Conservation (phyloP, 2,329 filamentous ascomycete species). For the Epicoccum nigrum region DNA sequence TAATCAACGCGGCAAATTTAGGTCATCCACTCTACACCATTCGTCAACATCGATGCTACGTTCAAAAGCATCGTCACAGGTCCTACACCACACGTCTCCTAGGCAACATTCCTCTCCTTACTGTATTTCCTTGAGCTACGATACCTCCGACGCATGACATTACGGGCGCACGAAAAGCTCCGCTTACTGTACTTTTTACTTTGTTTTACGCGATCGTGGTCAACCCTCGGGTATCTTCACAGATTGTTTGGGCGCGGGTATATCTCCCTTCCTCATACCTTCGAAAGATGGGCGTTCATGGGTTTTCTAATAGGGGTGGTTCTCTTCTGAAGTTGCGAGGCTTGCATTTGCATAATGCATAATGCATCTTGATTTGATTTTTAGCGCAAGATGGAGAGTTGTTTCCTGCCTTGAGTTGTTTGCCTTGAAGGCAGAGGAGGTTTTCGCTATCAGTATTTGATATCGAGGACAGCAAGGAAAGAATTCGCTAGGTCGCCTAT, state of each 20-base stretch:
- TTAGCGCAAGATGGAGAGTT: constrained; percentile 11
- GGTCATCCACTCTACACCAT: background rate
- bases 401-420: background rate
- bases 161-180: constrained; percentile 20
- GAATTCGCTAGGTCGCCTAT: background rate
- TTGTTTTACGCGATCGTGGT: constrained; percentile 11
- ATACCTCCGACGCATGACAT: constrained; percentile 21
- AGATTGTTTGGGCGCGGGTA: constrained; percentile 1
- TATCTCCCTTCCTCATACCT: background rate
- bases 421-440: background rate
- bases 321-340: constrained; percentile 10
- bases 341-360: constrained; percentile 18
- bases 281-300: constrained; percentile 11
- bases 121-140: constrained; percentile 12
- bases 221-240: constrained; percentile 13
- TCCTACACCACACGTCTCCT: constrained; percentile 1
- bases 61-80: background rate
- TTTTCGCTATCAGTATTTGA: constrained; percentile 2
- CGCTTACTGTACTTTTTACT: constrained; percentile 19
- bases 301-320: constrained; percentile 9
- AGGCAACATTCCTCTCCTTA: constrained; percentile 7
- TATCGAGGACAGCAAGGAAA: background rate
- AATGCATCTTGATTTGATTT: constrained; percentile 14
- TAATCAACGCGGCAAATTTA: background rate
- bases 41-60: background rate